Evolutionary conservation across 306 rosid genomes (phyloP), one percentile per base, ranked within the genome.

Genomic region (Trifolium pratense): DNA sequence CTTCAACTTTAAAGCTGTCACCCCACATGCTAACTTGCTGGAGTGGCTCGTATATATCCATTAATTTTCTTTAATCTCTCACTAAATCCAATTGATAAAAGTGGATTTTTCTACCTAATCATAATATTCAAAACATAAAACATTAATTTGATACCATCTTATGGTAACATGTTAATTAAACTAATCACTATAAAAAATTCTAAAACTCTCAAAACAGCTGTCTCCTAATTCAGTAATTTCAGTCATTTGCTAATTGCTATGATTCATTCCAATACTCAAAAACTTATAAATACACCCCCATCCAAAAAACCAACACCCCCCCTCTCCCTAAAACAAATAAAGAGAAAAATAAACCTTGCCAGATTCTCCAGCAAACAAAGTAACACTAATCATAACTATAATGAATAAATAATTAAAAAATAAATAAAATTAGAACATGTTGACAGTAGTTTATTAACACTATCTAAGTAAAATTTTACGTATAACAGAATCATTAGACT

Each of bases 21-120:
- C 79, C 84, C 97, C 97, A 95, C 87, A 86, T 85, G 81, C 79
- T 74, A 70, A 88, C 82, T 76, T 90, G 97, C 72, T 79, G 84
- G 82, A 95, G 86, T 56, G 97, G 87, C 86, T 91, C 96, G 26
- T 82, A 91, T 86, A 90, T 81, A 69, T 90, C 97, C 96, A 95
- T 82, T 64, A 16, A 51, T 55, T 69, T 63, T 70, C 68, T 37
- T 29, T 75, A 46, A 57, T 75, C 67, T 69, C 71, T 39, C 68
- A 70, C 63, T 26, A 73, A 17, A 0, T 45, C 75, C 66, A 70
- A 16, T 21, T 52, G 39, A 73, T 15, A 59, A 63, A 40, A 74
- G 20, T 48, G 59, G 64, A 39, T 14, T 48, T 65, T 42, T 48
- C 86, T 29, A 26, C 61, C 72, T 23, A 60, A 11, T 32, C 63